Percentiles rank a stretch among this genome's conserved stretches.
Conservation (phyloP, 2,329 filamentous ascomycete species). For the Lojkania enalia region DNA sequence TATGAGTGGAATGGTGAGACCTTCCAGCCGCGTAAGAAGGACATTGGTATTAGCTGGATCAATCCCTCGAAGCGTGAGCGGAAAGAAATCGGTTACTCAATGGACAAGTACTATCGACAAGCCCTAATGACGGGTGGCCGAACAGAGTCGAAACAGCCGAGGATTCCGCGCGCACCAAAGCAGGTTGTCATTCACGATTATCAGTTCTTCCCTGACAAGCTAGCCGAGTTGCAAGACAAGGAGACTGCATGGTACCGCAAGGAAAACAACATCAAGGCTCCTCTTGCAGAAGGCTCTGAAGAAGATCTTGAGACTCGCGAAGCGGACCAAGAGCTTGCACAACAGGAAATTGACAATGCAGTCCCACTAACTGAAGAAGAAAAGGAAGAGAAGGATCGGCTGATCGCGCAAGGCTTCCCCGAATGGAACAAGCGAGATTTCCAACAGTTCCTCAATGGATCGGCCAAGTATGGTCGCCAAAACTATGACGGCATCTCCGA, state of each 20-base stretch:
- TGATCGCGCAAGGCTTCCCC: conserved; percentile 84
- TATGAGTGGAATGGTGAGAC: conserved; percentile 99
- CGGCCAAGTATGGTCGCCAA: conserved; percentile 84
- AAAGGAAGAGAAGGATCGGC: conserved; percentile 77
- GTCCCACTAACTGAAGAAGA: conserved; percentile 87
- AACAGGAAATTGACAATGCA: conserved; percentile 91
- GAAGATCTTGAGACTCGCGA: conserved; percentile 84
- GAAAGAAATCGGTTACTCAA: conserved; percentile 96
- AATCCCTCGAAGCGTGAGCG: conserved; percentile 97
- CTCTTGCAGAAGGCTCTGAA: conserved; percentile 83
- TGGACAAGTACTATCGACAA: conserved; percentile 97
- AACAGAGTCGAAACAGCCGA: conserved; percentile 84
- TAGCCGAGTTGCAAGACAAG: conserved; percentile 89
- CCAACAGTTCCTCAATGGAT: conserved; percentile 96
- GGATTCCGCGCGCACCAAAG: conserved; percentile 92
- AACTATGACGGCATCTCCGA: conserved; percentile 84
- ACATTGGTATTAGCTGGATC: conserved; percentile 94
- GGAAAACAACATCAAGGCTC: conserved; percentile 93
- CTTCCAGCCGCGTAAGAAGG: conserved; percentile 81
- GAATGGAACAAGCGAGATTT: conserved; percentile 98
- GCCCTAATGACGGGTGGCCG: conserved; percentile 80
- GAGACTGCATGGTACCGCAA: conserved; percentile 96
- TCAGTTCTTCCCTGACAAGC: conserved; percentile 87
- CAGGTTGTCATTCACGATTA: conserved; percentile 93
- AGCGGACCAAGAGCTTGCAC: conserved; percentile 82